Conservation (phyloP, 805 yeast genomes). For the Isabelozyma pseudorhagii region DNA sequence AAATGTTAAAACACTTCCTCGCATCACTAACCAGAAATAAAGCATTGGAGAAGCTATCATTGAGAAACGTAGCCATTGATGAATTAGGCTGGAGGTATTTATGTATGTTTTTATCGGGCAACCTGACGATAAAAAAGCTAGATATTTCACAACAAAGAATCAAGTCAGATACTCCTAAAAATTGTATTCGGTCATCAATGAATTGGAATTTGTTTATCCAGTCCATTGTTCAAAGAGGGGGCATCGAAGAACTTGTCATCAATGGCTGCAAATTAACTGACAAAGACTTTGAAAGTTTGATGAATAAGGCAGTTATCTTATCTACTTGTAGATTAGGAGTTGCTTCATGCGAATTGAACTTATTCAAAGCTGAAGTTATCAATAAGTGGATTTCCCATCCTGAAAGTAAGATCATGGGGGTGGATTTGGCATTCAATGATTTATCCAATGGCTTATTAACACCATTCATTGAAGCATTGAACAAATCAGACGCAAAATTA, state of each 20-base stretch:
- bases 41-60: constrained; percentile 48
- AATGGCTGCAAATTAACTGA: constrained; percentile 53
- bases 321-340: constrained; percentile 51
- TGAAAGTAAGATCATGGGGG: constrained; percentile 47
- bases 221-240: constrained; percentile 43
- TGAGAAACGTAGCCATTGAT: constrained; percentile 56
- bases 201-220: constrained; percentile 51
- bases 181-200: constrained; percentile 42
- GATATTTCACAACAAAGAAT: constrained; percentile 58
- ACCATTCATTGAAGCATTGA: constrained; percentile 46
- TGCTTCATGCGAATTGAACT: constrained; percentile 49
- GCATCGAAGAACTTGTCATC: constrained; percentile 55
- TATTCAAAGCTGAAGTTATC: constrained; percentile 36
- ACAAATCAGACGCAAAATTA: constrained; percentile 30
- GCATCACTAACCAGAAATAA: constrained; percentile 42
- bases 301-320: constrained; percentile 37
- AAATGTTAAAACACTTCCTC: constrained; percentile 51
- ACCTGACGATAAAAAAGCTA: constrained; percentile 43
- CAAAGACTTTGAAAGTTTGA: constrained; percentile 36
- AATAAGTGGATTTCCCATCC: constrained; percentile 47
- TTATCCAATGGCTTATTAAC: constrained; percentile 42
- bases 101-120: constrained; percentile 46
- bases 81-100: constrained; percentile 48
- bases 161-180: constrained; percentile 41
- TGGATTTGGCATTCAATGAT: constrained; percentile 56